phyloP scores from a whole-genome alignment of 2,329 filamentous ascomycete genomes.

The Colletotrichum orbiculare region DNA sequence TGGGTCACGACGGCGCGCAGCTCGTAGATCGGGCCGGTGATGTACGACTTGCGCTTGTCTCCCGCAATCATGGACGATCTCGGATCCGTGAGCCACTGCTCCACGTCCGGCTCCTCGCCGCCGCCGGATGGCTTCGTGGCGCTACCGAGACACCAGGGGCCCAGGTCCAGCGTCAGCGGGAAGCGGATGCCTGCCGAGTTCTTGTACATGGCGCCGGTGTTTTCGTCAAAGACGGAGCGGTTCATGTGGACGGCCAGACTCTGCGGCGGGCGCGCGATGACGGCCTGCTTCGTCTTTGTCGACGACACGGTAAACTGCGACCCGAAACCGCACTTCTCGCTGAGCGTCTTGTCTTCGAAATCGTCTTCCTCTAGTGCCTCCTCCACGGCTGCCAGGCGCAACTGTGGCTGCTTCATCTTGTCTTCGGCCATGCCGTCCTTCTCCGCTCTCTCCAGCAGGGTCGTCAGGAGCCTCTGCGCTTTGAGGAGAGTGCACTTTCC shows the following conservation, averaged over 20 bases:
- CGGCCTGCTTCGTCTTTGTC: conserved; percentile 90
- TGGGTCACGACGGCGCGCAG: conserved; percentile 89
- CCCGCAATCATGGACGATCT: conserved; percentile 78
- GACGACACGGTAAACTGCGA: conserved; percentile 76
- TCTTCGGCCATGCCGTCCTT: conserved; percentile 54
- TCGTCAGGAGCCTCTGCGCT: conserved; percentile 58
- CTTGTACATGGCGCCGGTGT: conserved; percentile 82
- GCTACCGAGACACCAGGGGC: conserved; percentile 85
- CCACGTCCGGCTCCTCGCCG: conserved; percentile 50
- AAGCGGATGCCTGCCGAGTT: conserved; percentile 85
- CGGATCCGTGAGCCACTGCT: conserved; percentile 78
- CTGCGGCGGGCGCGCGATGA: conserved; percentile 83
- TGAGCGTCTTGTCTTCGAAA: conserved; percentile 76
- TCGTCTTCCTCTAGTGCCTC: conserved; percentile 81
- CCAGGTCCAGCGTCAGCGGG: conserved; percentile 78
- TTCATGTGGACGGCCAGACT: conserved; percentile 90
- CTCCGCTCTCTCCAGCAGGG: conserved; percentile 55
- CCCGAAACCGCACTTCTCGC: conserved; percentile 72
- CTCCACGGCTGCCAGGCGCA: conserved; percentile 74
- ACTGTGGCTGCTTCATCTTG: conserved; percentile 59
- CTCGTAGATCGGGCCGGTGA: conserved; percentile 74
- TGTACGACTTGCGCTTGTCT: conserved; percentile 58
- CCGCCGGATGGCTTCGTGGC: conserved; percentile 41
- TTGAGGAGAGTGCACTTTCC: conserved; percentile 86
- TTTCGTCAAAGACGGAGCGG: conserved; percentile 88